Base-by-base conservation (phyloP, 2,329 filamentous ascomycete genomes). In the Penicillium sp. region DNA sequence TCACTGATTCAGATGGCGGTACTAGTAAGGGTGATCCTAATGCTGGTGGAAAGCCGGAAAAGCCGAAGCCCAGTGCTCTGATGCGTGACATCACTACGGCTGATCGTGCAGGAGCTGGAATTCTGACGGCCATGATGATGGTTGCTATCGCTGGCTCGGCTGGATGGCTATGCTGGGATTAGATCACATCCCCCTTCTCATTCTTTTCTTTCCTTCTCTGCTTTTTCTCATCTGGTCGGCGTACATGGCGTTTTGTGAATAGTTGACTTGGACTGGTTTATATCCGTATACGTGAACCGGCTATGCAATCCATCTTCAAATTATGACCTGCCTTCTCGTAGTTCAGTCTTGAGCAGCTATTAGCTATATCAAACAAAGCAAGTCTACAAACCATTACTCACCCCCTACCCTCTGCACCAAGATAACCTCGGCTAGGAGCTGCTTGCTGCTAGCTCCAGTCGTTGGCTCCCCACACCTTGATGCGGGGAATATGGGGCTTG, bases 61-160 rank as follows among this genome's bases (percentile, higher is more conserved):
- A 55, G 19, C 47, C 57, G 3, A 52, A 51, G 13, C 60, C 65
- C 0, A 43, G 48, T 3, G 51, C 43, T 2, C 40, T 66, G 5
- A 58, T 61, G 3, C 56, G 56, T 14, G 13, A 47, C 0, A 71
- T 73, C 43, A 69, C 69, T 0, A 64, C 65, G 4, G 71, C 65
- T 3, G 77, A 79, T 58, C 68, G 65, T 31, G 77, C 72, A 2
- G 77, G 77, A 4, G 77, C 77, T 0, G 72, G 72, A 1, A 71
- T 79, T 13, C 51, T 79, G 45, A 79, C 77, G 5, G 66, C 68
- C 1, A 26, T 77, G 16, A 57, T 76, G 60, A 52, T 75, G 42
- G 53, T 69, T 13, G 52, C 62, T 9, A 57, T 78, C 33, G 55
- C 74, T 29, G 69, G 70, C 5, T 70, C 72, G 1, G 61, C 74